These are phyloP conservation scores for Acer campestre DNA, from an alignment of 345 rosid species.

Conservation along the genomic window DNA sequence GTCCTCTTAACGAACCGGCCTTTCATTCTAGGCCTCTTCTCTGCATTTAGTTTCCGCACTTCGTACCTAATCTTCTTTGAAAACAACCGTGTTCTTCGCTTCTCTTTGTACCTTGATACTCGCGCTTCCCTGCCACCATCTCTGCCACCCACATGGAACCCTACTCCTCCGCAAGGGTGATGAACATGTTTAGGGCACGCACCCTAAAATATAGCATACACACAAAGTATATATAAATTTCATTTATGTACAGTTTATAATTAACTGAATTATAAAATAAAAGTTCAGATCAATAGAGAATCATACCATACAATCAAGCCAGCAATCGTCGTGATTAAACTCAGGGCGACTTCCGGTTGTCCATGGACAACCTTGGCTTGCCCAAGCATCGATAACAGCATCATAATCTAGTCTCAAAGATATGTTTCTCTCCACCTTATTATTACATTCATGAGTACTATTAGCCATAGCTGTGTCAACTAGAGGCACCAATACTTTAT, in stretches of 20 bases:
- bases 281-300: not conserved
- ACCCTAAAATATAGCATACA: slow-evolving; percentile 22
- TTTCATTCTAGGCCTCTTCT: slow-evolving; percentile 72
- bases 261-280: not conserved
- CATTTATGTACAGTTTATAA: not conserved
- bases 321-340: slow-evolving; percentile 30
- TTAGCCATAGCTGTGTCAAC: slow-evolving; percentile 2
- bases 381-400: slow-evolving; percentile 53
- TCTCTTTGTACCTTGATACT: slow-evolving; percentile 59
- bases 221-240: too few relatives aligned
- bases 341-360: slow-evolving; percentile 46
- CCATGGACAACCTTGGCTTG: slow-evolving; percentile 54
- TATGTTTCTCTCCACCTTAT: slow-evolving; percentile 21
- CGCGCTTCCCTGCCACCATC: slow-evolving; percentile 59
- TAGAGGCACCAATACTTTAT: not conserved
- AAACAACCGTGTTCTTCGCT: slow-evolving; percentile 60
- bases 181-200: slow-evolving; percentile 11
- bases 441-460: not conserved
- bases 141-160: slow-evolving; percentile 13
- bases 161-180: slow-evolving; percentile 17
- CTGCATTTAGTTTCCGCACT: slow-evolving; percentile 73
- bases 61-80: slow-evolving; percentile 75
- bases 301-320: slow-evolving; percentile 43
- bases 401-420: slow-evolving; percentile 52
- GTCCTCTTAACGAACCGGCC: slow-evolving; percentile 72